phyloP scores from a whole-genome alignment of 2,329 filamentous ascomycete species.

The Ceratocystis albifundus region DNA sequence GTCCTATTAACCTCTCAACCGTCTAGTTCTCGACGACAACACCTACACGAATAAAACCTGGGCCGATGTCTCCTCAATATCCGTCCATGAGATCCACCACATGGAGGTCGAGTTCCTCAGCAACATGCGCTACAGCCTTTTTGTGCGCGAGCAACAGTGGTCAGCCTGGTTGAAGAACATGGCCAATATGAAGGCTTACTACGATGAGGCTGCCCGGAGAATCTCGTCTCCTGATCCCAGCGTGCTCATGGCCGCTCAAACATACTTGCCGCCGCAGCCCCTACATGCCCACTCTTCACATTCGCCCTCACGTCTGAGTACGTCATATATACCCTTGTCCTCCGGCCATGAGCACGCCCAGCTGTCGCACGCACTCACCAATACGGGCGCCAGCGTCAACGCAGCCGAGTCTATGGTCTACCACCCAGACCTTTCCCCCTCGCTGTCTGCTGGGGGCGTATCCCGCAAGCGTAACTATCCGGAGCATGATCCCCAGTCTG shows the following conservation, averaged over 20 bases:
- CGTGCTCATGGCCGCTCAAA: conserved; percentile 4
- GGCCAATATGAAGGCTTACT: conserved; percentile 71
- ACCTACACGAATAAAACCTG: conserved; percentile 99
- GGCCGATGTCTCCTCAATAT: conserved; percentile 93
- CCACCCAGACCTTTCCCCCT: conserved; percentile 18
- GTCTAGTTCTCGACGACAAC: conserved; percentile 80
- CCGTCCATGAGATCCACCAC: conserved; percentile 88
- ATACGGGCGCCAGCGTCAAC: neutral
- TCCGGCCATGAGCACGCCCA: neutral
- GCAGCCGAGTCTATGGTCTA: conserved; percentile 1
- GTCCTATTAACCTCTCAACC: neutral
- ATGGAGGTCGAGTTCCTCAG: conserved; percentile 99
- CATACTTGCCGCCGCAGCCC: neutral
- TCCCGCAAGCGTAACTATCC: conserved; percentile 25
- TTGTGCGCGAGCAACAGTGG: conserved; percentile 81
- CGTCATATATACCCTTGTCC: conserved; percentile 11
- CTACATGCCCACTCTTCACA: conserved; percentile 17
- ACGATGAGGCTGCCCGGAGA: conserved; percentile 51
- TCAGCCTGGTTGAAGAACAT: conserved; percentile 74
- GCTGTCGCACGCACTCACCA: neutral
- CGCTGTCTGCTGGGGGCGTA: conserved; percentile 10
- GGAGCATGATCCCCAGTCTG: conserved; percentile 18
- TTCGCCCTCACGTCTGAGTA: conserved; percentile 19
- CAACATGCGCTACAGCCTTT: conserved; percentile 91
- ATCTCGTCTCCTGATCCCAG: conserved; percentile 28